A percentile compares a stretch with the other conserved stretches of the same genome.
phyloP scores from a whole-genome alignment of 768 basidiomycete genomes.

The Pisolithus orientalis region DNA sequence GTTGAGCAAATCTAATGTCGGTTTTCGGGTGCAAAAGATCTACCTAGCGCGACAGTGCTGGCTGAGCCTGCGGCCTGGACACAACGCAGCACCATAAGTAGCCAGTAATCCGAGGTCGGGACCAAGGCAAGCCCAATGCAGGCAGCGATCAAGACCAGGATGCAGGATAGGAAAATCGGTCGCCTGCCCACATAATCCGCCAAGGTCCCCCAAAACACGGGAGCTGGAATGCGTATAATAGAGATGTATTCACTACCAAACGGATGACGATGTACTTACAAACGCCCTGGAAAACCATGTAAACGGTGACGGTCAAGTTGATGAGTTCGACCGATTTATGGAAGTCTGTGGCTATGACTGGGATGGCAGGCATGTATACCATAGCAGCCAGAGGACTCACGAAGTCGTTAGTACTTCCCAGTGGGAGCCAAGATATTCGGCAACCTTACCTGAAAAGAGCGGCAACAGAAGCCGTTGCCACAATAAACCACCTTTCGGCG shows the following conservation, averaged over 20 bases:
- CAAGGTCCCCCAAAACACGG: constrained; percentile 55
- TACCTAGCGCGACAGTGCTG: constrained; percentile 71
- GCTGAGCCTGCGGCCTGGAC: constrained; percentile 76
- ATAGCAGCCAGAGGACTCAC: constrained; percentile 59
- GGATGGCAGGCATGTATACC: constrained; percentile 74
- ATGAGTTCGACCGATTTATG: constrained; percentile 60
- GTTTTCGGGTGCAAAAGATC: not conserved
- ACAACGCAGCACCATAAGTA: constrained; percentile 73
- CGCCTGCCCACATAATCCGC: constrained; percentile 63
- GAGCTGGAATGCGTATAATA: constrained; percentile 31
- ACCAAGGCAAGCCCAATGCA: constrained; percentile 60
- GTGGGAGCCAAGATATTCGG: not conserved
- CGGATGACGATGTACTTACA: constrained; percentile 24
- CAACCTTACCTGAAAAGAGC: constrained; percentile 49
- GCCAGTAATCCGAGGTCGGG: constrained; percentile 63
- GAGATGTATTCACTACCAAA: not conserved
- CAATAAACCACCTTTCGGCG: constrained; percentile 60
- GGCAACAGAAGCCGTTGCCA: constrained; percentile 45
- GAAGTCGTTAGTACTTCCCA: not conserved
- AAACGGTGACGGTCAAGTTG: constrained; percentile 66
- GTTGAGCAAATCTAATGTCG: not conserved
- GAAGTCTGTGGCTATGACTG: constrained; percentile 49
- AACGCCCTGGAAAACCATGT: constrained; percentile 41
- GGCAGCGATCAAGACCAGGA: constrained; percentile 55
- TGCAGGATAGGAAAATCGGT: constrained; percentile 55